Base-by-base conservation (phyloP, 371 early-diverging fungal genomes). In the Conidiobolus incongruus region DNA sequence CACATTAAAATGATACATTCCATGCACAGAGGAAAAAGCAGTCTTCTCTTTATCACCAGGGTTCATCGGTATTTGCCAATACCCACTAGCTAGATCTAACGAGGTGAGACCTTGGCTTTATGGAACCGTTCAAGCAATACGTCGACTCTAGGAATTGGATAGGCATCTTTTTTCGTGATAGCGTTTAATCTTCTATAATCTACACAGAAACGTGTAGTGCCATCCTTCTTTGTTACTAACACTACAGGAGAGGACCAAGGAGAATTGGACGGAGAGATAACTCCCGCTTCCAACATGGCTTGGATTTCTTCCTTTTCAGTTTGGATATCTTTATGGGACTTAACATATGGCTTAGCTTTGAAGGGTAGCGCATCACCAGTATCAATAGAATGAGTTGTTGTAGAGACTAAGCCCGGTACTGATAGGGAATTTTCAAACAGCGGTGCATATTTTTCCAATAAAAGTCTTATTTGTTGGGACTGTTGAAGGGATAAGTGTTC, bases 21-120 rank as follows among this genome's bases (percentile, higher is more conserved):
- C 58, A 4, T 38, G 17, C 16, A 23, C 11, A 1, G 50, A 48
- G 12, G 52, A 42, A 35, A 68, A 68, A 0, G 59, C 66, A 0
- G 65, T 60, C 26, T 62, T 56, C 16, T 55, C 31, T 1, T 37
- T 46, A 12, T 50, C 52, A 2, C 31, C 42, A 16, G 46, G 41
- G 2, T 46, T 44, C 26, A 57, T 45, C 0, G 41, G 47, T 6
- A 65, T 46, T 42, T 71, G 62, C 53, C 59, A 58, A 47, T 56
- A 71, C 0, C 66, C 66, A 7, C 39, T 35, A 0, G 52, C 41
- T 5, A 55, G 42, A 50, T 72, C 72, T 16, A 66, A 40, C 0
- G 46, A 49, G 0, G 53, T 44, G 44, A 64, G 65, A 7, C 32
- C 0, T 30, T 37, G 0, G 58, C 47, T 12, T 48, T 49, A 15